Evolutionary conservation across 1,139 yeast species (phyloP), one percentile per base, ranked within the genome.

Genomic region (Blastobotrys malaysiensis): DNA sequence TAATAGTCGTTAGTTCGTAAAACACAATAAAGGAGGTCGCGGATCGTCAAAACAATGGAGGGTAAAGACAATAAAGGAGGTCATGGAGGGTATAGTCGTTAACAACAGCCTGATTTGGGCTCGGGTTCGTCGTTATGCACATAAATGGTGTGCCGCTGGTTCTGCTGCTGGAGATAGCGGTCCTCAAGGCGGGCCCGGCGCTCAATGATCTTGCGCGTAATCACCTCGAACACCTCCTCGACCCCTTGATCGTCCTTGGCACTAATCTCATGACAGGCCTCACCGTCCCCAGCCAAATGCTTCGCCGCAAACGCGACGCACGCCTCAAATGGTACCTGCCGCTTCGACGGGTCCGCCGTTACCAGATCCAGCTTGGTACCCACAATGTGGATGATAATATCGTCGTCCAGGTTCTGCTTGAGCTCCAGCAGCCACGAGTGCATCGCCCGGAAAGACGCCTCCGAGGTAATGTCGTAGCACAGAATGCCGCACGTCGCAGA

Each of bases 401-500:
- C 88, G 61, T 84, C 84, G 26, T 84, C 77, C 9, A 96, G 93
- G 70, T 88, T 96, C 66, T 88, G 95, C 60, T 87, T 91, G 59
- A 89, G 77, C 67, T 89, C 97, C 65, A 86, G 84, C 53, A 89
- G 91, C 97, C 97, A 90, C 21, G 73, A 68, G 70, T 89, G 96
- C 72, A 96, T 84, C 16, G 96, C 96, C 69, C 87, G 85, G 66
- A 90, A 89, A 14, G 95, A 86, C 14, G 95, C 95, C n/a, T 95
- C 93, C 62, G 90, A 88, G 22, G 97, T 90, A 60, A 90, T 82
- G 69, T 90, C 97, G 66, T 89, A 90, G 39, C 91, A 96, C 22
- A 90, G 91, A 60, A 90, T 76, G 1, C 97, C 97, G 49, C 96
- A 96, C 65, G 88, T 95, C 13, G 97, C 97, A 63, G 90, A 88